Base-by-base conservation (phyloP, 345 rosid genomes). In the Citrus trifoliata region DNA sequence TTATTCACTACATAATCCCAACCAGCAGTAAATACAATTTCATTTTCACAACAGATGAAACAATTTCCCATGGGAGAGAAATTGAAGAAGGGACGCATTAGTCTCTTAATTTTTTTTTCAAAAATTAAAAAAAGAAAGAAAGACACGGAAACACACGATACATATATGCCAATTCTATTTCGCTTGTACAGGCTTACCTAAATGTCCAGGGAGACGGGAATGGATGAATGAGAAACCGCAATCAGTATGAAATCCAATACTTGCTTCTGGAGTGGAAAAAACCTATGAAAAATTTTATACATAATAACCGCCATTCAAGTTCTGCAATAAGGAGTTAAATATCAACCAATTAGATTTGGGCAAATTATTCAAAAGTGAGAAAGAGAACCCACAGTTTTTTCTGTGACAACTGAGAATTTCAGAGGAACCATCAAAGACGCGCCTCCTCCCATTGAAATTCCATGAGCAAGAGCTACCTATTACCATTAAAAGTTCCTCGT, bases 371-470 rank as follows among this genome's bases (percentile, higher is more conserved):
- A 72, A 10, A 69, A 79, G 75, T 67, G 61, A 55, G 25, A 69
- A 27, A 22, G 67, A 63, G 18, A 85, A 46, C 95, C 48, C 89
- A 93, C 97, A 48, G 99, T 90, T 82, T 93, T 95, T 80, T 95
- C 99, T 3, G 98, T 92, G 77, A 95, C 97, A 71, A 93, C 97
- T 3, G 95, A 89, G 81, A 95, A 93, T 82, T 91, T 93, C 99
- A 92, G 88, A 22, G 98, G 98, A 55, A 88, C 98, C 99, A 92
- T 88, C 60, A 93, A 81, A 16, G 97, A 88, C 67, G 99, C 98
- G 58, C 98, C 99, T 67, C 99, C 99, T 33, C 99, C 99, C 96
- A 95, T 95, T n/a, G 97, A 75, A 69, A 93, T 92, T 79, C 99
- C 99, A 82, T 92, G 84, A 71, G 86, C 93, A 76, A 95, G 95